Conservation (phyloP, 1,139 yeast genomes). For the Kodamaea arcana region DNA sequence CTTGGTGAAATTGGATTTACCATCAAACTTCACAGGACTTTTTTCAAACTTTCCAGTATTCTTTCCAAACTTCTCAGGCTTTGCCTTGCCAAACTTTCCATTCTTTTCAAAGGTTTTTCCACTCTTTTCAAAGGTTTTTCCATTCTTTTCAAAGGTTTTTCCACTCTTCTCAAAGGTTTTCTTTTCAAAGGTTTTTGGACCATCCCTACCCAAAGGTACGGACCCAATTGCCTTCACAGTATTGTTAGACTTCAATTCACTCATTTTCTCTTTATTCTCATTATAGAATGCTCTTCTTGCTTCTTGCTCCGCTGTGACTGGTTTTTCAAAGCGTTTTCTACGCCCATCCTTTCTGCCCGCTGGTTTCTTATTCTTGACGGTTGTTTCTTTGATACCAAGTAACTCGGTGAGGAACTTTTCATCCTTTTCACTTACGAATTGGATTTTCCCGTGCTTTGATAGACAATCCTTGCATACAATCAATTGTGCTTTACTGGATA, state of each 20-base stretch:
- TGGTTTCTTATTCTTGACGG: constrained; percentile 15
- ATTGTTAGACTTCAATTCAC: constrained; percentile 37
- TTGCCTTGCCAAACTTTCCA: no score
- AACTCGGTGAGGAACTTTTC: constrained; percentile 45
- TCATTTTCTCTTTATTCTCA: constrained; percentile 28
- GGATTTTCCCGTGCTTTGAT: constrained; percentile 15
- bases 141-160: no score
- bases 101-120: no score
- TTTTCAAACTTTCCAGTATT: no score
- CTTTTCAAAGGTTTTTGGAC: no score
- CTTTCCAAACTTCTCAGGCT: no score
- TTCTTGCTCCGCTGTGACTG: constrained; percentile 30
- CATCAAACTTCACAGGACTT: no score
- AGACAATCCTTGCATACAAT: constrained; percentile 44
- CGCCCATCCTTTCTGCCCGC: constrained; percentile 22
- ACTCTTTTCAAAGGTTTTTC: no score
- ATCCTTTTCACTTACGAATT: constrained; percentile 43
- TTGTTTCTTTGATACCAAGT: constrained; percentile 47
- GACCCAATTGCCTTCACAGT: constrained; percentile 41
- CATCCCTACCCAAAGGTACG: constrained; percentile 6
- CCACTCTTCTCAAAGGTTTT: no score
- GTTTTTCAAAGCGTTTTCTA: constrained; percentile 18
- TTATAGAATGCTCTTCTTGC: constrained; percentile 39
- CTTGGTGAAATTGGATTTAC: no score
- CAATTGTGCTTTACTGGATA: constrained; percentile 22